Evolutionary conservation across 2,329 filamentous ascomycete genomes (phyloP).

Genomic region (Chrysoporthe cubensis): DNA sequence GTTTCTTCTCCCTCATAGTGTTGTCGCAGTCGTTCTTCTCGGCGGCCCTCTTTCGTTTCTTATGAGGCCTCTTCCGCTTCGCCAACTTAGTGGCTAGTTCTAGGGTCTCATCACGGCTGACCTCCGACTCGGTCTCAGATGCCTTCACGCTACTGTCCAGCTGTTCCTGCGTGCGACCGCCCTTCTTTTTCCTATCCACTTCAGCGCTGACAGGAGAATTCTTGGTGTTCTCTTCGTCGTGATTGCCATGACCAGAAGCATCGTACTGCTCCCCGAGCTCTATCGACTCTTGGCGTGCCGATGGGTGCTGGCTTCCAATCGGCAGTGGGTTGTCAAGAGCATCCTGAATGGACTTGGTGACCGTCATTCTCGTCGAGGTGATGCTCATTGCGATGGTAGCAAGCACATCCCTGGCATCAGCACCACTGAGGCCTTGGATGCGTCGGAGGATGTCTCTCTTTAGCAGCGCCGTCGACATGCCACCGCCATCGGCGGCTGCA

Average conservation of each 20-base stretch:
- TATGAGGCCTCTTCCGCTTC: background rate
- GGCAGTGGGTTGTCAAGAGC: background rate
- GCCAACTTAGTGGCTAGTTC: background rate
- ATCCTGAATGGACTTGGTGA: background rate
- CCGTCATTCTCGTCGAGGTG: background rate
- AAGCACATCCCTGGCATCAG: background rate
- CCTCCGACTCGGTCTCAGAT: background rate
- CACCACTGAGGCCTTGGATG: background rate
- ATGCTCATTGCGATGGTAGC: background rate
- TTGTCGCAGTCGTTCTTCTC: background rate
- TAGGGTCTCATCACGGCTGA: background rate
- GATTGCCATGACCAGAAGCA: too few species aligned
- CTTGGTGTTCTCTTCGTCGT: too few species aligned
- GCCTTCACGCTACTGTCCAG: background rate
- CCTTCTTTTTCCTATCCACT: too few species aligned
- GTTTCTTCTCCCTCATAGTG: background rate
- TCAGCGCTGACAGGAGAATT: too few species aligned
- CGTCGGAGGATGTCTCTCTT: background rate
- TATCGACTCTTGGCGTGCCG: background rate
- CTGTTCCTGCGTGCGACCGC: background rate
- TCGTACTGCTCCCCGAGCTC: background rate
- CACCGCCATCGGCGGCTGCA: too few species aligned
- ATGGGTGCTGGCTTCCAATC: background rate
- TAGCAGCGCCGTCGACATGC: background rate
- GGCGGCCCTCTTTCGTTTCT: background rate